phyloP scores from a whole-genome alignment of 441 rosid species.

The Hura crepitans region DNA sequence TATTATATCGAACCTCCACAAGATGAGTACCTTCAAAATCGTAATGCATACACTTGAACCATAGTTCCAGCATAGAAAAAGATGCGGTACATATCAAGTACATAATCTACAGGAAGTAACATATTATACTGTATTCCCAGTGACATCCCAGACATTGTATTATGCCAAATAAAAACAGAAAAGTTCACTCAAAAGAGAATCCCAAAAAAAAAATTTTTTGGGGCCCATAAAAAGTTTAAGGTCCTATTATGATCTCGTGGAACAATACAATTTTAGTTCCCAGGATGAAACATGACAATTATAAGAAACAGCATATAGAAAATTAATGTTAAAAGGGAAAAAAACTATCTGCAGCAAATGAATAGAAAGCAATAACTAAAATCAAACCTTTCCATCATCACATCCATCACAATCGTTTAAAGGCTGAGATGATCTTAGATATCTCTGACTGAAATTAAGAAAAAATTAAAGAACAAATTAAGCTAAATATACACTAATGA shows the following conservation, averaged over 20 bases:
- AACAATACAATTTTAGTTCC: background rate
- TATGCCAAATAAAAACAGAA: background rate
- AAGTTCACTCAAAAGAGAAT: background rate
- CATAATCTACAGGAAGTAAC: background rate
- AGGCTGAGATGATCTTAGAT: background rate
- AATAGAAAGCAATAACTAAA: background rate
- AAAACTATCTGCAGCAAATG: constrained; percentile 3
- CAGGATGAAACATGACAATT: background rate
- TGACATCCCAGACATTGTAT: background rate
- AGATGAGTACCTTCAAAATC: background rate
- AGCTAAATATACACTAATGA: background rate
- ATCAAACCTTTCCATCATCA: constrained; percentile 8
- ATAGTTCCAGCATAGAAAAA: background rate
- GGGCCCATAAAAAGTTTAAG: background rate
- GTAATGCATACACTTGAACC: constrained; percentile 5
- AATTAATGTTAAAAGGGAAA: background rate
- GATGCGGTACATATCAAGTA: background rate
- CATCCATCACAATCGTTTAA: constrained; percentile 7
- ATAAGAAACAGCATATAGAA: background rate
- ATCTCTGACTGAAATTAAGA: constrained; percentile 1
- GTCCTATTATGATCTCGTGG: no score
- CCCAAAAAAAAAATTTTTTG: no score
- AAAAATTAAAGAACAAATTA: background rate
- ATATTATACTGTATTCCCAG: background rate
- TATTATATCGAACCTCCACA: background rate